A percentile compares a stretch with the other conserved stretches of the same genome.
Conservation (phyloP, 805 yeast species). For the Teunomyces aglyptinius region DNA sequence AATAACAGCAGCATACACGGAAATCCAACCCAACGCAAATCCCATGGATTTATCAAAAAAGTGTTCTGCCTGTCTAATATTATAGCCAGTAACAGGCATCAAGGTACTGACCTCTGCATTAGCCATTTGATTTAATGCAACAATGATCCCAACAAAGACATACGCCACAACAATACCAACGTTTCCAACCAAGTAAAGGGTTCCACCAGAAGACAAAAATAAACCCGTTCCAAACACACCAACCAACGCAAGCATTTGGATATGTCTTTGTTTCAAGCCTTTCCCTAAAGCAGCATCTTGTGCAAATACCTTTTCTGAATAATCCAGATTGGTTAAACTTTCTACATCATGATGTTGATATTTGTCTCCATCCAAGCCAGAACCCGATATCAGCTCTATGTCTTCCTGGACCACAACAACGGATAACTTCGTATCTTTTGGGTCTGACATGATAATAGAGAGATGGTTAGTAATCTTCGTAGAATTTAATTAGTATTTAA, state of each 20-base stretch:
- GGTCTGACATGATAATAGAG: not conserved
- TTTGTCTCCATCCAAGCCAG: not conserved
- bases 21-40: constrained; percentile 47
- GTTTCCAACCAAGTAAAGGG: constrained; percentile 35
- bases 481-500: not conserved
- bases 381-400: not conserved
- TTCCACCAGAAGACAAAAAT: constrained; percentile 53
- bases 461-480: not conserved
- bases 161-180: constrained; percentile 52
- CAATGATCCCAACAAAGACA: constrained; percentile 43
- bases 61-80: constrained; percentile 35
- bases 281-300: not conserved
- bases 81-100: constrained; percentile 37
- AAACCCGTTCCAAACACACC: constrained; percentile 49
- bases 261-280: constrained; percentile 16
- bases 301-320: constrained; percentile 1
- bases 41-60: constrained; percentile 46
- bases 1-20: constrained; percentile 29
- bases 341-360: not conserved
- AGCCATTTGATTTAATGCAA: constrained; percentile 39
- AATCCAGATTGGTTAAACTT: constrained; percentile 1
- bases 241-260: constrained; percentile 21
- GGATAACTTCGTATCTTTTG: not conserved
- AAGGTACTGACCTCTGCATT: constrained; percentile 38
- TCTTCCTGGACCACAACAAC: not conserved